Evolutionary conservation across 2,329 filamentous ascomycete genomes (phyloP).

Genomic region (Ramularia endophylla): DNA sequence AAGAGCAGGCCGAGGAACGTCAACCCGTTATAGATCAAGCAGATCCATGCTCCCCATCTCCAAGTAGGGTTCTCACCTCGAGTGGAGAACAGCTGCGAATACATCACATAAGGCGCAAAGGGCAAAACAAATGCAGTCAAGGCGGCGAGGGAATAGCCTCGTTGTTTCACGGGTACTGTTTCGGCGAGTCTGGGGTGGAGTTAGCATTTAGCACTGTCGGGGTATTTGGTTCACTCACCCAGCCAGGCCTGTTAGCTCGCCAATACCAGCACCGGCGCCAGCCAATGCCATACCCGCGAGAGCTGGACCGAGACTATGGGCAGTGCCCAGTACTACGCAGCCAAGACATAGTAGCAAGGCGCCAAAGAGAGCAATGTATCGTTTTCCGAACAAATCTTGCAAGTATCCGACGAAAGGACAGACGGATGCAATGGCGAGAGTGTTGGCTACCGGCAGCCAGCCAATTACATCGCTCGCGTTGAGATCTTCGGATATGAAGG

Average conservation of each 20-base stretch:
- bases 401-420: slow-evolving; percentile 61
- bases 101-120: slow-evolving; percentile 57
- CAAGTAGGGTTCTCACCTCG: slow-evolving; percentile 37
- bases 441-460: slow-evolving; percentile 38
- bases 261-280: slow-evolving; percentile 60
- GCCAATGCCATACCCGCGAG: slow-evolving; percentile 53
- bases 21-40: slow-evolving; percentile 21
- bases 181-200: slow-evolving; percentile 15
- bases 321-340: slow-evolving; percentile 54
- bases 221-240: slow-evolving; percentile 29
- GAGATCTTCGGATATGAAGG: slow-evolving; percentile 20
- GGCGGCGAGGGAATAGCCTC: slow-evolving; percentile 21
- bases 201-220: slow-evolving; percentile 2
- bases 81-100: slow-evolving; percentile 50
- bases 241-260: slow-evolving; percentile 62
- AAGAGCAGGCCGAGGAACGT: slow-evolving; percentile 28
- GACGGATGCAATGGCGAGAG: slow-evolving; percentile 50
- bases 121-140: slow-evolving; percentile 42
- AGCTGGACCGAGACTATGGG: slow-evolving; percentile 43
- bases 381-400: slow-evolving; percentile 57
- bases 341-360: slow-evolving; percentile 50
- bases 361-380: slow-evolving; percentile 54
- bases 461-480: slow-evolving; percentile 15
- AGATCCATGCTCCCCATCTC: slow-evolving; percentile 43
- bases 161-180: slow-evolving; percentile 20